A percentile compares a stretch with the other conserved stretches of the same genome.
Evolutionary conservation across 2,329 filamentous ascomycete genomes (phyloP).

Genomic region (Dothistroma pini): DNA sequence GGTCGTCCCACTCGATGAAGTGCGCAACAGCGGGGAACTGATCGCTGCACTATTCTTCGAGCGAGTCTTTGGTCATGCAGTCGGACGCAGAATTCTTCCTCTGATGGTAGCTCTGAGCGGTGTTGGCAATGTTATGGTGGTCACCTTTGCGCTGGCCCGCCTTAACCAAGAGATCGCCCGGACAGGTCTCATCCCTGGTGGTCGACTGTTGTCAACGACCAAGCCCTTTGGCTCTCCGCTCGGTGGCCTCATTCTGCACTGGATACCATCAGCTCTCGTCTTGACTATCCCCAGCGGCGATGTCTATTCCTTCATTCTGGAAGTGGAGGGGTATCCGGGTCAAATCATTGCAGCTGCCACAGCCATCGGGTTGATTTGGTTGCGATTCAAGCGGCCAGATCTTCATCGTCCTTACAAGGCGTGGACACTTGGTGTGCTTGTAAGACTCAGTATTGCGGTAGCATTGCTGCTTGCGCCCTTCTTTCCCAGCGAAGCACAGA

Average conservation of each 20-base stretch:
- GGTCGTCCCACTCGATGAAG: conserved; percentile 64
- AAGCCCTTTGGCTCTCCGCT: conserved; percentile 64
- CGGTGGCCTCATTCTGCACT: conserved; percentile 66
- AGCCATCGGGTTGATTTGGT: conserved; percentile 56
- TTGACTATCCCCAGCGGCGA: conserved; percentile 61
- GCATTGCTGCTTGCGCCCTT: conserved; percentile 59
- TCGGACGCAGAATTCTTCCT: conserved; percentile 58
- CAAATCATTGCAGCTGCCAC: conserved; percentile 59
- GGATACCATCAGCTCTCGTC: conserved; percentile 63
- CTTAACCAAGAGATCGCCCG: conserved; percentile 70
- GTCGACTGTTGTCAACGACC: conserved; percentile 58
- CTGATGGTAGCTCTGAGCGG: conserved; percentile 65
- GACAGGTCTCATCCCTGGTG: conserved; percentile 66
- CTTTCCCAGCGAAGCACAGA: conserved; percentile 52
- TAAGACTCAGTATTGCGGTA: conserved; percentile 54
- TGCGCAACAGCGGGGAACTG: conserved; percentile 63
- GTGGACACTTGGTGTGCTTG: conserved; percentile 57
- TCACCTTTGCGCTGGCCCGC: conserved; percentile 63
- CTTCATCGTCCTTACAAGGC: conserved; percentile 62
- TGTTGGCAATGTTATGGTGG: conserved; percentile 69
- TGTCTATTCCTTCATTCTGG: conserved; percentile 69
- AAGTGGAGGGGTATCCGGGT: conserved; percentile 66
- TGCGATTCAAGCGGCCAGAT: conserved; percentile 58
- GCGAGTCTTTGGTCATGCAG: conserved; percentile 55
- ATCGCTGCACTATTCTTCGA: conserved; percentile 67